Base-by-base conservation (phyloP, 345 rosid species). In the Luvunga scandens region DNA sequence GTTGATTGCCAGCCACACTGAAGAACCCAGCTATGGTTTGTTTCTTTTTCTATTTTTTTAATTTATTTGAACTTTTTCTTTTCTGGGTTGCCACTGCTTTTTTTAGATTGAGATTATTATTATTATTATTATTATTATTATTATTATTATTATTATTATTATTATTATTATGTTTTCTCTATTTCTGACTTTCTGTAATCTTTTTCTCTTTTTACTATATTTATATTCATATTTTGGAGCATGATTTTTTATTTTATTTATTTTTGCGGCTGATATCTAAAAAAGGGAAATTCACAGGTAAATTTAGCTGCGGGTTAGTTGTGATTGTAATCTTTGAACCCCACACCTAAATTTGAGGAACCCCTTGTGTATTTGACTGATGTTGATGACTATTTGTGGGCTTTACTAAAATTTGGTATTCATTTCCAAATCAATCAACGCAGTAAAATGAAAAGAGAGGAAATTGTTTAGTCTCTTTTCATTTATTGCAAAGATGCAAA, bases 291-390 rank as follows among this genome's bases (percentile, higher is more conserved):
- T 36, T 76, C 31, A 67, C 64, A 75, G 78, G 66, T 31, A 77
- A 75, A 77, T 70, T 55, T 79, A 73, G 80, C 62, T 57, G 64
- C 67, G 69, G 16, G 76, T 14, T 66, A 27, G 81, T 38, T 66
- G 9, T 62, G 61, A 28, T 61, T 34, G 63, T 75, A 63, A 67
- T 78, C 75, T 75, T 78, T 27, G 69, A 73, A 62, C 88, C 88
- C 80, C 84, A 80, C 86, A 25, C 79, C 87, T 84, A 83, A 81
- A 86, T 88, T 82, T 84, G 82, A 87, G 87, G 83, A 70, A 60
- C 45, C 76, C 59, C 53, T 71, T 71, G 63, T 62, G 78, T 19
- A 50, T 50, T 71, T 60, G 75, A 78, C 73, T 78, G 77, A 81
- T 70, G 77, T 38, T 77, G 27, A 78, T 79, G 12, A 42, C 50